Percentiles rank a stretch among this genome's conserved stretches.
Evolutionary conservation across 345 rosid species (phyloP).

Genomic region (Salix purpurea): DNA sequence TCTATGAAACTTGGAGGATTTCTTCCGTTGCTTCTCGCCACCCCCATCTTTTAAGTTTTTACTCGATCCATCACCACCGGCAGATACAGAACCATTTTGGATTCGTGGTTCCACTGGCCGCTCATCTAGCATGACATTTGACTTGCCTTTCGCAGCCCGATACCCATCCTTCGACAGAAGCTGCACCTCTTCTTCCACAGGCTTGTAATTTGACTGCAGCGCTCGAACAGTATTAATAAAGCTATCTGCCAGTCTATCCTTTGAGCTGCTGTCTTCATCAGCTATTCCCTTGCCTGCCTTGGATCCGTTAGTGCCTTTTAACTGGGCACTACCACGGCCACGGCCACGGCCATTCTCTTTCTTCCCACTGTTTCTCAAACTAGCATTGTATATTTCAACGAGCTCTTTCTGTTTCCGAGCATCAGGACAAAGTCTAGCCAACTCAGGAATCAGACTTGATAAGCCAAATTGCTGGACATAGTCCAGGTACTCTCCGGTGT

Average conservation of each 20-base stretch:
- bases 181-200: constrained; percentile 50
- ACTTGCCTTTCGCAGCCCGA: constrained; percentile 49
- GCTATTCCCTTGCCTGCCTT: constrained; percentile 40
- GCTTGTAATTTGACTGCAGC: constrained; percentile 46
- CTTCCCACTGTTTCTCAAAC: constrained; percentile 27
- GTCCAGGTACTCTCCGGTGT: constrained; percentile 56
- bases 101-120: constrained; percentile 22
- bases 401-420: constrained; percentile 77
- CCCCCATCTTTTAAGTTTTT: constrained; percentile 27
- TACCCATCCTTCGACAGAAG: constrained; percentile 57
- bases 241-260: constrained; percentile 53
- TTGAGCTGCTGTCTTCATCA: constrained; percentile 31
- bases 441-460: constrained; percentile 68
- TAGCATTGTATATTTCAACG: constrained; percentile 54
- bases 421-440: constrained; percentile 89
- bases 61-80: constrained; percentile 24
- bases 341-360: constrained; percentile 30
- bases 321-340: constrained; percentile 10
- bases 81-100: constrained; percentile 19
- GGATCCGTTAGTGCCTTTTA: constrained; percentile 23
- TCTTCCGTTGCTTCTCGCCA: constrained; percentile 61
- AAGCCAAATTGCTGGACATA: constrained; percentile 60
- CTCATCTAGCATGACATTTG: constrained; percentile 31
- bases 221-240: constrained; percentile 52
- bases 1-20: constrained; percentile 71